These are phyloP conservation scores for Juglanconis oblonga DNA, from an alignment of 2,329 filamentous ascomycete species.

Conservation along the genomic window DNA sequence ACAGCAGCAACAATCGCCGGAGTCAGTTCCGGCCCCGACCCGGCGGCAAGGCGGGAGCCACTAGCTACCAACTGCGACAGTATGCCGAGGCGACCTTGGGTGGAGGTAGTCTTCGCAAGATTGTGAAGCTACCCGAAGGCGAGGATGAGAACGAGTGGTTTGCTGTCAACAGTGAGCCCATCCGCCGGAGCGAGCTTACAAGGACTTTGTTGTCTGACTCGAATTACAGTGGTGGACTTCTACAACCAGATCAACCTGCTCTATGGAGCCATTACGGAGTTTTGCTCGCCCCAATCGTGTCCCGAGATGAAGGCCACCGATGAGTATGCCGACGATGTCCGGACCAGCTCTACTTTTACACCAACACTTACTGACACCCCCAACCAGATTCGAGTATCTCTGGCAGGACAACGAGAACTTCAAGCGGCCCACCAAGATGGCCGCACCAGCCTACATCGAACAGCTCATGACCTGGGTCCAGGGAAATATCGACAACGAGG, in stretches of 20 bases:
- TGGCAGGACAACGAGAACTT: conserved; percentile 96
- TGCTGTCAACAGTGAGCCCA: conserved; percentile 80
- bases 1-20: conserved; percentile 79
- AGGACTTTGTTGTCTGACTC: neutral
- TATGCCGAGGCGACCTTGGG: conserved; percentile 97
- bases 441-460: conserved; percentile 95
- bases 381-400: conserved; percentile 84
- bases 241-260: conserved; percentile 99
- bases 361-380: neutral
- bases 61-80: conserved; percentile 86
- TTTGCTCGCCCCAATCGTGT: conserved; percentile 95
- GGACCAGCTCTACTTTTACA: neutral
- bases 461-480: conserved; percentile 98
- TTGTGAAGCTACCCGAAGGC: conserved; percentile 93
- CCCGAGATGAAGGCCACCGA: conserved; percentile 99
- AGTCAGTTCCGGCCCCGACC: conserved; percentile 90
- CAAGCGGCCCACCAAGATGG: conserved; percentile 96
- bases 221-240: conserved; percentile 84
- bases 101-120: conserved; percentile 90
- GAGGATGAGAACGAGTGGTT: conserved; percentile 98
- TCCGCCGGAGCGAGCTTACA: neutral
- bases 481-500: conserved; percentile 90
- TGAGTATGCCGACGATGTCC: conserved; percentile 60
- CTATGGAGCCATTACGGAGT: conserved; percentile 98
- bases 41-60: conserved; percentile 79